Base-by-base conservation (phyloP, 495 filamentous ascomycete genomes). In the Pseudevernia furfuracea region DNA sequence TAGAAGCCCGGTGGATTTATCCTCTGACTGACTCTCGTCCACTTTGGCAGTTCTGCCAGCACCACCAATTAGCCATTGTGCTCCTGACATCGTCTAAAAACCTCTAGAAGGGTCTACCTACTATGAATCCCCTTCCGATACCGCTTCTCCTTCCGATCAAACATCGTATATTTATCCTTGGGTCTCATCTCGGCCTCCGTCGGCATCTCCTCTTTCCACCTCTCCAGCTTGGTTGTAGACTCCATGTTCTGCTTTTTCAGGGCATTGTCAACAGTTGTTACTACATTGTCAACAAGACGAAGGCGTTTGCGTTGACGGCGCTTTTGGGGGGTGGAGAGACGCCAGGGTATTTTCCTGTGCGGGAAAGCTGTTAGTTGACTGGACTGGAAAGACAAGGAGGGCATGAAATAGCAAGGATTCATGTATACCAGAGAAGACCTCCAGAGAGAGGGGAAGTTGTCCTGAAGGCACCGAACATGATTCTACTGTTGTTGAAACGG, bases 51-150 rank as follows among this genome's bases (percentile, higher is more conserved):
- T 74, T 94, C 91, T 96, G 67, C 32, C 49, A 59, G 55, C 19
- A 44, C 30, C 55, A 63, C 59, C 37, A 34, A 9, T 62, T 36
- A 44, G 36, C 25, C 58, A 17, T 60, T 23, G n/a, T n/a, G 14
- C 36, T 44, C 56, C 17, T 28, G 23, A 10, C 41, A 52, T 38
- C 58, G 28, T 57, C 59, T 43, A 43, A 61, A 32, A 55, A 25
- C 32, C 64, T 41, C 66, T 39, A 66, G 57, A 68, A 43, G 25
- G 32, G 23, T 9, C 9, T 56, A 88, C 92, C 66, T 80, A 97
- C 92, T 97, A 76, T 96, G 94, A 71, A 97, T 90, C 23, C 89
- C 87, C 84, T 98, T 98, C 74, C 94, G 81, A 77, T 98, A 98
- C 67, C 80, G 85, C 85, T 90, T 96, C 80, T 88, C 92, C 75